Percentiles rank a stretch among this genome's conserved stretches.
Evolutionary conservation across 2,329 filamentous ascomycete genomes (phyloP).

Genomic region (Dothideomycetes sp.): DNA sequence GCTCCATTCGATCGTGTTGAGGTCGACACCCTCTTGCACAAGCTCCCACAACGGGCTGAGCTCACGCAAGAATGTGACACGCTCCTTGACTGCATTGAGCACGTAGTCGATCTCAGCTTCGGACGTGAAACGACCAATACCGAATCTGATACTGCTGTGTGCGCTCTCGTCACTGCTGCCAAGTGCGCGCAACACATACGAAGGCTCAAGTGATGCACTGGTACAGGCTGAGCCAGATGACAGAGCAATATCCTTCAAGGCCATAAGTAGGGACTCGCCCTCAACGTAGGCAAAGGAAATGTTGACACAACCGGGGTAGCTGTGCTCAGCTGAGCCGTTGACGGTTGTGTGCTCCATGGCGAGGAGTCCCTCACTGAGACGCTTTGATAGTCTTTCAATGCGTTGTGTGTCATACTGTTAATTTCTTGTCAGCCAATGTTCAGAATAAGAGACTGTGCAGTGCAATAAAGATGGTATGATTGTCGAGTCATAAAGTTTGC

Average conservation of each 20-base stretch:
- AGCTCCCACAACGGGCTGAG: constrained; percentile 95
- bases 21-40: constrained; percentile 90
- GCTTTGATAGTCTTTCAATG: constrained; percentile 72
- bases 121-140: constrained; percentile 93
- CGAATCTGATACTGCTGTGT: constrained; percentile 95
- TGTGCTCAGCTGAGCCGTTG: constrained; percentile 73
- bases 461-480: constrained; percentile 19
- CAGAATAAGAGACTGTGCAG: constrained; percentile 11
- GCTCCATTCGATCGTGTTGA: constrained; percentile 97
- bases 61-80: constrained; percentile 87
- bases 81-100: constrained; percentile 80
- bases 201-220: constrained; percentile 90
- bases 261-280: constrained; percentile 96
- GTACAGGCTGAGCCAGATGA: constrained; percentile 97
- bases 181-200: constrained; percentile 87
- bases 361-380: constrained; percentile 71
- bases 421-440: constrained; percentile 15
- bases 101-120: constrained; percentile 96
- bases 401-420: constrained; percentile 81
- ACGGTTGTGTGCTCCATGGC: constrained; percentile 84
- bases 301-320: constrained; percentile 96
- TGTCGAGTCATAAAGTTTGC: constrained; percentile 55
- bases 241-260: constrained; percentile 91
- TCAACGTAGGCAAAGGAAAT: constrained; percentile 98
- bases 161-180: constrained; percentile 96